Conservation (phyloP, 495 filamentous ascomycete species). For the Penicillium crystallinum region DNA sequence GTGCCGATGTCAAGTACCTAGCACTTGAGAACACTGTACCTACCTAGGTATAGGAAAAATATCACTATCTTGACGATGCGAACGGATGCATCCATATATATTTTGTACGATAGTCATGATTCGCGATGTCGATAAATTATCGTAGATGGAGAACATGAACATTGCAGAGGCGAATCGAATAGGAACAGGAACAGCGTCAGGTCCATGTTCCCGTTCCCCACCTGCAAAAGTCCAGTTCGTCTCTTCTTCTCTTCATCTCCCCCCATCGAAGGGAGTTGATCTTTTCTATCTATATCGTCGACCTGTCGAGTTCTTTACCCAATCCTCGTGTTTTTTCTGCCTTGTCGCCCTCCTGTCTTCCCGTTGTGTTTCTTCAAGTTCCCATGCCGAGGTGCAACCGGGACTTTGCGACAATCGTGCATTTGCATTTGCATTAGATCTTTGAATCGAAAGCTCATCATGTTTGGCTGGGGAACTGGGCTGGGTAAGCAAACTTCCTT, state of each 20-base stretch:
- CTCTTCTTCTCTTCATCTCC: neutral
- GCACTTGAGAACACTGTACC: no score
- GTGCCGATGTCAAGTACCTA: no score
- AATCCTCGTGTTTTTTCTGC: neutral
- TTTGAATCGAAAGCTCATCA: conserved; percentile 9
- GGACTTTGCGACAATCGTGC: conserved; percentile 5
- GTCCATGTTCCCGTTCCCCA: conserved; percentile 3
- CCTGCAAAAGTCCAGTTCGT: conserved; percentile 5
- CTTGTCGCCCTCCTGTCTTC: neutral
- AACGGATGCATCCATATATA: no score
- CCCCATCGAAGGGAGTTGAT: neutral
- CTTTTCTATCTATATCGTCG: neutral
- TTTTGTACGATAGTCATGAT: no score
- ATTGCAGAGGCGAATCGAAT: no score
- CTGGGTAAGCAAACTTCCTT: conserved; percentile 24
- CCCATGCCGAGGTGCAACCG: neutral
- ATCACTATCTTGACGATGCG: no score
- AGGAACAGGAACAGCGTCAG: neutral
- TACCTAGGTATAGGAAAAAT: no score
- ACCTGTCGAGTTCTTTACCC: neutral
- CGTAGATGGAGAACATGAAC: no score
- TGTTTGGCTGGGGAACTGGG: conserved; percentile 38
- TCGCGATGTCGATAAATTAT: no score
- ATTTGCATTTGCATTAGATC: conserved; percentile 6
- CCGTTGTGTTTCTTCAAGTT: neutral